These are phyloP conservation scores for Cucurbita maxima DNA, from an alignment of 306 rosid genomes.

Conservation along the genomic window DNA sequence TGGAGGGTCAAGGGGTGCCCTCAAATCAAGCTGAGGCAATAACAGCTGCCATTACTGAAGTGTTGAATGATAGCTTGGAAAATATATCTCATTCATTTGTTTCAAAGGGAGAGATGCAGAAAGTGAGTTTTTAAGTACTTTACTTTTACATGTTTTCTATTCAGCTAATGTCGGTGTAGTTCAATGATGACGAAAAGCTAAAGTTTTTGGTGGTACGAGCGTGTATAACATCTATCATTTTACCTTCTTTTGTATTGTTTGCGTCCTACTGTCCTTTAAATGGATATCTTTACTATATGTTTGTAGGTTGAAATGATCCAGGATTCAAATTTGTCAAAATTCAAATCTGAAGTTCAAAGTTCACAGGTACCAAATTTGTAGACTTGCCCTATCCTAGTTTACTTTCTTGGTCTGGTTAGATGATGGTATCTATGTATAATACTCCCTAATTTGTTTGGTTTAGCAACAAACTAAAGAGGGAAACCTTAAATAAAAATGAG, in stretches of 20 bases:
- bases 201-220: background rate
- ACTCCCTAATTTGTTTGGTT: background rate
- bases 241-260: background rate
- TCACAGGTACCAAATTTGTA: slow-evolving; percentile 48
- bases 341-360: slow-evolving; percentile 85
- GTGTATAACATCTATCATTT: background rate
- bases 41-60: slow-evolving; percentile 76
- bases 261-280: background rate
- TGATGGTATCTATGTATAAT: background rate
- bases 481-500: background rate
- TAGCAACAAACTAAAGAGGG: background rate
- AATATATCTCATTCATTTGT: slow-evolving; percentile 68
- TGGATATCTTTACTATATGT: background rate
- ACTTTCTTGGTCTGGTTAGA: background rate
- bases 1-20: slow-evolving; percentile 80
- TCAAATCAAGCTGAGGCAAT: slow-evolving; percentile 86
- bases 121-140: slow-evolving; percentile 24
- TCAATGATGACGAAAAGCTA: background rate
- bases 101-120: slow-evolving; percentile 79
- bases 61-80: slow-evolving; percentile 72
- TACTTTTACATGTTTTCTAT: background rate
- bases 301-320: slow-evolving; percentile 56
- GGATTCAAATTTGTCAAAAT: slow-evolving; percentile 69
- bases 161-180: background rate
- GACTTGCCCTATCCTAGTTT: background rate